Conservation (phyloP, 768 basidiomycete genomes). For the Grammothele lineata region DNA sequence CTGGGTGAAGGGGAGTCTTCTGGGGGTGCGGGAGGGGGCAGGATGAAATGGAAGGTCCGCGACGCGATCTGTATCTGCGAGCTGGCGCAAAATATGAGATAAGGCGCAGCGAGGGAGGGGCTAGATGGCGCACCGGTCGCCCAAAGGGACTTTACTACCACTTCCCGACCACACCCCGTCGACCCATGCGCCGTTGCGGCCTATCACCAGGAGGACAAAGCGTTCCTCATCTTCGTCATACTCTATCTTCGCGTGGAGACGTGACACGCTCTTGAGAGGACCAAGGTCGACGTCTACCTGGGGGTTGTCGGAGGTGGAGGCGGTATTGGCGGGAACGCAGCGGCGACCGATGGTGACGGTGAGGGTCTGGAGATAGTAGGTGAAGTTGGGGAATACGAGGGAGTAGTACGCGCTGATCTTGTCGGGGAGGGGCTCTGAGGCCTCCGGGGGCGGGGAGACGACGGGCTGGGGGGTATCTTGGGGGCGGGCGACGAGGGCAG, state of each 20-base stretch:
- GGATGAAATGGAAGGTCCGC: slow-evolving; percentile 93
- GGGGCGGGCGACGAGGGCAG: slow-evolving; percentile 20
- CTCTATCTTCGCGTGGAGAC: slow-evolving; percentile 92
- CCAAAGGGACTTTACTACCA: slow-evolving; percentile 79
- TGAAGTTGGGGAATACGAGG: slow-evolving; percentile 90
- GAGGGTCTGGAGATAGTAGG: slow-evolving; percentile 96
- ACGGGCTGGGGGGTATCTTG: slow-evolving; percentile 26
- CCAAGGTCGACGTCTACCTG: slow-evolving; percentile 91
- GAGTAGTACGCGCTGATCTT: slow-evolving; percentile 93
- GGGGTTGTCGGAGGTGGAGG: slow-evolving; percentile 52
- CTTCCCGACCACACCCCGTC: slow-evolving; percentile 94
- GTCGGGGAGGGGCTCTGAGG: slow-evolving; percentile 42
- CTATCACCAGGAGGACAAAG: slow-evolving; percentile 86
- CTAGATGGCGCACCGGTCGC: slow-evolving; percentile 60
- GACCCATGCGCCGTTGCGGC: slow-evolving; percentile 98
- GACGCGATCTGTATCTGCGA: slow-evolving; percentile 97
- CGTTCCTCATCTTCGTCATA: slow-evolving; percentile 88
- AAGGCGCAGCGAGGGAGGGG: neutral
- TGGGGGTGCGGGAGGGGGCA: slow-evolving; percentile 81
- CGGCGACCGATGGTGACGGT: slow-evolving; percentile 91
- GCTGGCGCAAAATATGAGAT: slow-evolving; percentile 37
- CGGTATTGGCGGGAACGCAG: slow-evolving; percentile 57
- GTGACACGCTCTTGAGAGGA: slow-evolving; percentile 94
- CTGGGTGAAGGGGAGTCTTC: slow-evolving; percentile 81
- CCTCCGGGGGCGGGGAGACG: slow-evolving; percentile 24